Evolutionary conservation across 169 alveolate genomes (phyloP).

Genomic region (Perkinsus chesapeaki): DNA sequence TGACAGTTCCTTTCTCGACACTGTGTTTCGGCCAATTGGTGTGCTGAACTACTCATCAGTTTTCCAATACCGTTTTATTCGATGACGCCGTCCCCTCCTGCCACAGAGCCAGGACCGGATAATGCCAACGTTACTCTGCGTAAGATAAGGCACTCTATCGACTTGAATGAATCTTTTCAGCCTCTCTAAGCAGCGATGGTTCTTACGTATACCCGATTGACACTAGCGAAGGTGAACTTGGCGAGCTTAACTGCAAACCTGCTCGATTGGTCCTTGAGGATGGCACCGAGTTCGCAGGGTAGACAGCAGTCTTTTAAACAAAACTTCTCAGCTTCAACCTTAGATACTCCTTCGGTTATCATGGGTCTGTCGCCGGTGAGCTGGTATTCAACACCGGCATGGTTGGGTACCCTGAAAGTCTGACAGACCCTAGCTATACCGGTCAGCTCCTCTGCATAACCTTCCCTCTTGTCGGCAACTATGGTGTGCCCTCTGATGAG

Average conservation of each 20-base stretch:
- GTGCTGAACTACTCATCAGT: no score
- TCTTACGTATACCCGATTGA: background rate
- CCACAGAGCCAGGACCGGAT: background rate
- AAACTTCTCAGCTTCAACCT: background rate
- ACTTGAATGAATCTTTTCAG: background rate
- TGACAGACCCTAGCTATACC: conserved; percentile 71
- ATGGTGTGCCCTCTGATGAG: conserved; percentile 66
- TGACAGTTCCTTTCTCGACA: no score
- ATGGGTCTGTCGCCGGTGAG: conserved; percentile 50
- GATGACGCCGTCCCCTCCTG: background rate
- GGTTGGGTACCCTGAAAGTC: conserved; percentile 78
- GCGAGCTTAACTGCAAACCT: background rate
- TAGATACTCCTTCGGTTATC: conserved; percentile 34
- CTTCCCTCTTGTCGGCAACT: conserved; percentile 71
- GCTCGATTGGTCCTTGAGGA: conserved; percentile 25
- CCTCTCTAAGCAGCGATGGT: background rate
- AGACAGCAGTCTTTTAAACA: background rate
- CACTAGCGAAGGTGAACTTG: background rate
- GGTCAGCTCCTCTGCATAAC: conserved; percentile 73
- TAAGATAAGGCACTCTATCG: background rate
- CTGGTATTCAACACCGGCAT: conserved; percentile 72
- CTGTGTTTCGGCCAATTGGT: no score
- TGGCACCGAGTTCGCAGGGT: conserved; percentile 10
- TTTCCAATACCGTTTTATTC: background rate
- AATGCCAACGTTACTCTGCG: background rate